Percentiles rank a stretch among this genome's conserved stretches.
These are phyloP conservation scores for Aphanocladium album DNA, from an alignment of 2,329 filamentous ascomycete genomes.

Conservation along the genomic window DNA sequence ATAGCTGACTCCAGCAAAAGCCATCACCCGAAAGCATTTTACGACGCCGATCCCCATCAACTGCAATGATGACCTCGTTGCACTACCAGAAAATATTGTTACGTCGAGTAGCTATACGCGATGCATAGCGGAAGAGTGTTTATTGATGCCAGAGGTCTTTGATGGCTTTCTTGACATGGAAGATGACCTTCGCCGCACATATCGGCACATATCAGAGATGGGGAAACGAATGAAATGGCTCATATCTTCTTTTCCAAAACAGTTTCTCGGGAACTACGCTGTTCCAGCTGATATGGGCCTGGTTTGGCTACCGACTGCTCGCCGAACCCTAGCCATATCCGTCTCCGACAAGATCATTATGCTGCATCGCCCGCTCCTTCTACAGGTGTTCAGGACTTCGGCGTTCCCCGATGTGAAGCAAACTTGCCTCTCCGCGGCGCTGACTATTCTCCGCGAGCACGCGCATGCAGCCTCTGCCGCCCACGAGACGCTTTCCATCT, in stretches of 20 bases:
- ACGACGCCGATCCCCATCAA: constrained; percentile 28
- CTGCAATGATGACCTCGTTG: constrained; percentile 21
- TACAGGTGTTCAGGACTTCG: constrained; percentile 25
- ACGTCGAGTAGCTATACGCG: constrained; percentile 22
- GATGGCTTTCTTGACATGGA: neutral
- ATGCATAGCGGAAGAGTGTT: constrained; percentile 25
- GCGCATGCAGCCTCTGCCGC: constrained; percentile 16
- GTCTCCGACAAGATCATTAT: constrained; percentile 36
- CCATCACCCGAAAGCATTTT: constrained; percentile 29
- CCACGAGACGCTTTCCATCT: constrained; percentile 18
- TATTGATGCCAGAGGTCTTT: constrained; percentile 23
- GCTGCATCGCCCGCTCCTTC: constrained; percentile 32
- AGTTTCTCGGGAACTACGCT: constrained; percentile 17
- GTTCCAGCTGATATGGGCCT: constrained; percentile 18
- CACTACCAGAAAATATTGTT: constrained; percentile 10
- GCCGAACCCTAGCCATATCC: constrained; percentile 32
- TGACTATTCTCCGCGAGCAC: constrained; percentile 28
- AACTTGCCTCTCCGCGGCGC: constrained; percentile 31
- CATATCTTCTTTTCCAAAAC: constrained; percentile 27
- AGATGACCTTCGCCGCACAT: neutral
- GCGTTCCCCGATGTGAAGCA: constrained; percentile 26
- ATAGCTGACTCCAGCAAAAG: neutral
- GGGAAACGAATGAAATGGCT: constrained; percentile 21
- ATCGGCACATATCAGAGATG: constrained; percentile 3
- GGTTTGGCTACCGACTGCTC: constrained; percentile 30